These are phyloP conservation scores for Alliaria petiolata DNA, from an alignment of 345 rosid species.

Conservation along the genomic window DNA sequence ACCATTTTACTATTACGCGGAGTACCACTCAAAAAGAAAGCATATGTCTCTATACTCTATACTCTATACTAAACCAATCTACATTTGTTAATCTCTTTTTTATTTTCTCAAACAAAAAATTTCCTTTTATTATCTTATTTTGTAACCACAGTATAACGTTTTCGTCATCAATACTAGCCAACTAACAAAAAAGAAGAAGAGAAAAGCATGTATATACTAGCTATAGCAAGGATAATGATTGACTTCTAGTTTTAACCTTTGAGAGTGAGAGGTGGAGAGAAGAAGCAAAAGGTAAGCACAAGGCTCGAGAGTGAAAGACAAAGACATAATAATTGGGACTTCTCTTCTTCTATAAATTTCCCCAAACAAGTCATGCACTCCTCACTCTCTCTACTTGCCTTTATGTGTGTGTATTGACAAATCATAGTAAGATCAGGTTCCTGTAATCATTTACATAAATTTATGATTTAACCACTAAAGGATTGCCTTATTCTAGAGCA, in stretches of 20 bases:
- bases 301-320: conserved; percentile 31
- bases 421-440: conserved; percentile 12
- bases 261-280: conserved; percentile 8
- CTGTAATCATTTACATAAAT: neutral
- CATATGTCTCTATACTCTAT: too few relatives aligned
- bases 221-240: conserved; percentile 19
- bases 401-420: neutral
- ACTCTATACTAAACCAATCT: too few relatives aligned
- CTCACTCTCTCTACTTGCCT: conserved; percentile 5
- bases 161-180: neutral
- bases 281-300: conserved; percentile 17
- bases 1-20: too few relatives aligned
- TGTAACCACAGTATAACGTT: neutral
- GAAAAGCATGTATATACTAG: neutral
- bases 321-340: conserved; percentile 27
- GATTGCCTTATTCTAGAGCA: neutral
- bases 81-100: too few relatives aligned
- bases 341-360: conserved; percentile 27
- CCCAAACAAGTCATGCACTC: conserved; percentile 26
- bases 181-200: neutral
- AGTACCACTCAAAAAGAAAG: too few relatives aligned
- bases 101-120: too few relatives aligned
- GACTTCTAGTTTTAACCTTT: conserved; percentile 7
- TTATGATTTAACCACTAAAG: neutral
- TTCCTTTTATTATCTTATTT: too few relatives aligned